Percentiles rank a stretch among this genome's conserved stretches.
phyloP scores from a whole-genome alignment of 2,329 filamentous ascomycete species.

The Aureobasidium sp. region DNA sequence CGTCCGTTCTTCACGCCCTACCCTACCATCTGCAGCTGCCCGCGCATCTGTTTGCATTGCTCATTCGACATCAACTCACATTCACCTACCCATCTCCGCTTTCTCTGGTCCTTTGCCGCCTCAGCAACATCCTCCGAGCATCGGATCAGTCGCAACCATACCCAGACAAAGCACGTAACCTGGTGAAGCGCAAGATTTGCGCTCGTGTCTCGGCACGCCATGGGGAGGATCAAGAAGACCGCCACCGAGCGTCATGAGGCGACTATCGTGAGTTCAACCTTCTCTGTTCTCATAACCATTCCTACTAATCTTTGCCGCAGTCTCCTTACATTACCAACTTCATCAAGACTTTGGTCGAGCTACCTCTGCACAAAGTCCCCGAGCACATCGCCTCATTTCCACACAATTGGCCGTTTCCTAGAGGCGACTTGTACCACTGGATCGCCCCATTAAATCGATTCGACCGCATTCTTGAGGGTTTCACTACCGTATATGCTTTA shows the following conservation, averaged over 20 bases:
- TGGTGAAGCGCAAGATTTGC: slow-evolving; percentile 10
- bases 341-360: slow-evolving; percentile 60
- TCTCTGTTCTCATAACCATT: neutral
- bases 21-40: slow-evolving; percentile 1
- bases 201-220: slow-evolving; percentile 24
- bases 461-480: slow-evolving; percentile 76
- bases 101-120: neutral
- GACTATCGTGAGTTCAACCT: slow-evolving; percentile 36
- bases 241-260: slow-evolving; percentile 48
- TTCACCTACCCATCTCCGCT: neutral
- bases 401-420: slow-evolving; percentile 85
- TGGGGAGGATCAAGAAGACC: slow-evolving; percentile 51
- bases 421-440: slow-evolving; percentile 97
- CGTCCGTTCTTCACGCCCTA: neutral
- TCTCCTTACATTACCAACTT: slow-evolving; percentile 83
- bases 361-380: slow-evolving; percentile 69
- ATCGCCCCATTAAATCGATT: slow-evolving; percentile 90
- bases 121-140: neutral
- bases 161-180: neutral
- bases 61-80: neutral
- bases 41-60: slow-evolving; percentile 6
- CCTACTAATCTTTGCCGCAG: slow-evolving; percentile 41
- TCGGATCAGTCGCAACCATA: slow-evolving; percentile 2
- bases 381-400: slow-evolving; percentile 73
- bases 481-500: slow-evolving; percentile 73